Evolutionary conservation across 2,329 filamentous ascomycete genomes (phyloP).

Genomic region (Talaromyces sp.): DNA sequence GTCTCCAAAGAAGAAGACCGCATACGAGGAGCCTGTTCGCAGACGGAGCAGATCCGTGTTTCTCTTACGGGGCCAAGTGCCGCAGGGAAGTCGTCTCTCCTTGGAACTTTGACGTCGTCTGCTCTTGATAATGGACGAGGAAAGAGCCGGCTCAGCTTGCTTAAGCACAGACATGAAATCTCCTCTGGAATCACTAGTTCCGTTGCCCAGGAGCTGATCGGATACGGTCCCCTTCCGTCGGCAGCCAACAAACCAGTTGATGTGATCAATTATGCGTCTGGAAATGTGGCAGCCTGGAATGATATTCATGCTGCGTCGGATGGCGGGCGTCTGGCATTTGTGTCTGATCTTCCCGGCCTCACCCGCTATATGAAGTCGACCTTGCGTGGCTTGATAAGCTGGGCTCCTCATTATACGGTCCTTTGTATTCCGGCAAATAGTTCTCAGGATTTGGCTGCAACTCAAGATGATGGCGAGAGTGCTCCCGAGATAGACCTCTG

Average conservation of each 20-base stretch:
- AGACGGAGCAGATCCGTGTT: conserved; percentile 71
- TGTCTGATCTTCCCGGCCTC: conserved; percentile 89
- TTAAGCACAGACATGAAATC: conserved; percentile 92
- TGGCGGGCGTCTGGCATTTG: conserved; percentile 69
- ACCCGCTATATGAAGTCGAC: conserved; percentile 85
- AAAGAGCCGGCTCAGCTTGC: conserved; percentile 77
- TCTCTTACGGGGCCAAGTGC: conserved; percentile 85
- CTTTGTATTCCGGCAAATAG: conserved; percentile 82
- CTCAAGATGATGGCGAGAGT: conserved; percentile 21
- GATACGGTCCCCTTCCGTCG: conserved; percentile 53
- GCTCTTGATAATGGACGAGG: conserved; percentile 87
- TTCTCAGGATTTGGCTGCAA: conserved; percentile 39
- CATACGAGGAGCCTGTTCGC: conserved; percentile 35
- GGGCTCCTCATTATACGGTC: conserved; percentile 90
- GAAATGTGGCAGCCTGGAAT: conserved; percentile 86
- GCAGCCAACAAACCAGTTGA: conserved; percentile 39
- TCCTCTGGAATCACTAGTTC: conserved; percentile 89
- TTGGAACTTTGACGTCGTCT: conserved; percentile 84
- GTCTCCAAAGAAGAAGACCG: conserved; percentile 1
- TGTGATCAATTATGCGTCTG: conserved; percentile 73
- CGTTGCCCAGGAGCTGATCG: conserved; percentile 86
- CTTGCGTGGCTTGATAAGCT: conserved; percentile 83
- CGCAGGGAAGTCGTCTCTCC: conserved; percentile 84
- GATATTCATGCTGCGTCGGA: conserved; percentile 81
- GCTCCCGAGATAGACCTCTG: conserved; percentile 62